Percentiles rank a stretch among this genome's conserved stretches.
phyloP scores from a whole-genome alignment of 1,284 basidiomycete genomes.

The Cryptococcus depauperatus region DNA sequence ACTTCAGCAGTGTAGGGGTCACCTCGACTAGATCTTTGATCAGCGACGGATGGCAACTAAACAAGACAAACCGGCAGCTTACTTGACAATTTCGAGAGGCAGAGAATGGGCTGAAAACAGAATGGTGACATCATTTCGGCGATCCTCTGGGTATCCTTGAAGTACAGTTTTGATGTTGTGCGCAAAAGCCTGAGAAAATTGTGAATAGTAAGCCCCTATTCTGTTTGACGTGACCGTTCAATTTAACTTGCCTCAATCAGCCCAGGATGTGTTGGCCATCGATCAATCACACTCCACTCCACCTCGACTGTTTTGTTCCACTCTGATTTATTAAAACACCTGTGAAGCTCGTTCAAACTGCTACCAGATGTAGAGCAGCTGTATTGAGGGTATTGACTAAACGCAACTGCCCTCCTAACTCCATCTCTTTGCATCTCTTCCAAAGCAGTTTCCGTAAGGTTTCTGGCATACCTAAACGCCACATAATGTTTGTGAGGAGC shows the following conservation, averaged over 20 bases:
- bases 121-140: slow-evolving; percentile 66
- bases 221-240: not conserved
- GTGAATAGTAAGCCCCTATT: not conserved
- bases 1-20: slow-evolving; percentile 97
- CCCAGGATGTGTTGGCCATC: slow-evolving; percentile 92
- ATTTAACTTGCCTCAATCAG: slow-evolving; percentile 69
- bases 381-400: slow-evolving; percentile 99
- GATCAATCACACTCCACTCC: slow-evolving; percentile 95
- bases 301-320: slow-evolving; percentile 53
- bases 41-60: too few species aligned
- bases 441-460: slow-evolving; percentile 76
- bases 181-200: slow-evolving; percentile 64
- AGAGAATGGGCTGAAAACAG: slow-evolving; percentile 97
- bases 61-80: too few species aligned
- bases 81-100: slow-evolving; percentile 91
- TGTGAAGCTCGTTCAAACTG: slow-evolving; percentile 86
- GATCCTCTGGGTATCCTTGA: slow-evolving; percentile 64
- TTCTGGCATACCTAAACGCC: slow-evolving; percentile 86
- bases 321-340: slow-evolving; percentile 49
- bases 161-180: slow-evolving; percentile 79
- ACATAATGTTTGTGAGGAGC: slow-evolving; percentile 96
- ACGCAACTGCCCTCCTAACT: slow-evolving; percentile 85
- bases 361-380: slow-evolving; percentile 97
- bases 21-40: slow-evolving; percentile 66
- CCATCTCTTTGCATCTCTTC: slow-evolving; percentile 83